Evolutionary conservation across 306 rosid species (phyloP).

Genomic region (Alnus rubra): DNA sequence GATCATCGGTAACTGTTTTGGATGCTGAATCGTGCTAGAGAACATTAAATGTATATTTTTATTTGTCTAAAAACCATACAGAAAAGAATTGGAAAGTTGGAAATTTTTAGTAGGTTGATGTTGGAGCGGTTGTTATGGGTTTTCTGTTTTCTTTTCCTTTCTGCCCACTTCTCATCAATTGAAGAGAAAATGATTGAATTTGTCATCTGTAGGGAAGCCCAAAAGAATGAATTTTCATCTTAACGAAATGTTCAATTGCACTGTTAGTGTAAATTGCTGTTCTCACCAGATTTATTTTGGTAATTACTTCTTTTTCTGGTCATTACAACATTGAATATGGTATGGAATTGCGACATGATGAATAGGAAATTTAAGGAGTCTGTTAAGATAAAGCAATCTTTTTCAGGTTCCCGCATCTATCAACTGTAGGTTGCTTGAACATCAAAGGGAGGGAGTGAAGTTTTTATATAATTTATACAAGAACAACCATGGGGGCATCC

Average conservation of each 20-base stretch:
- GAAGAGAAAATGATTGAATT: background rate
- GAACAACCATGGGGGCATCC: slow-evolving; percentile 90
- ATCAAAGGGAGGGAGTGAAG: slow-evolving; percentile 81
- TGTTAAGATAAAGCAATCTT: slow-evolving; percentile 11
- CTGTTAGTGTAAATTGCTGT: background rate
- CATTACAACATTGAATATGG: background rate
- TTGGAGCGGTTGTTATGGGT: background rate
- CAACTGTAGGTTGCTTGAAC: slow-evolving; percentile 88
- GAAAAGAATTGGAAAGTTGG: background rate
- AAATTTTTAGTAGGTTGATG: background rate
- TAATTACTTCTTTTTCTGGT: background rate
- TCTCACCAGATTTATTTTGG: background rate
- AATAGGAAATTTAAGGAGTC: slow-evolving; percentile 12
- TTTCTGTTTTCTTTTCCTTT: background rate
- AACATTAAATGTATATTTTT: background rate
- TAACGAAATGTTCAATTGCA: background rate
- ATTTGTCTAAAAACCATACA: background rate
- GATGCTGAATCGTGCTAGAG: background rate
- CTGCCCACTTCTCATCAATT: background rate
- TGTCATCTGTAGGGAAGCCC: background rate
- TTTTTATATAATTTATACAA: slow-evolving; percentile 73
- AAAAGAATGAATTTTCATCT: background rate
- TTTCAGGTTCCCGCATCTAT: slow-evolving; percentile 91
- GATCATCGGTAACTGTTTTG: background rate
- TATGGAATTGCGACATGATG: slow-evolving; percentile 3